Conservation (phyloP, 2,329 filamentous ascomycete genomes). For the Ceratocystis harringtonii region DNA sequence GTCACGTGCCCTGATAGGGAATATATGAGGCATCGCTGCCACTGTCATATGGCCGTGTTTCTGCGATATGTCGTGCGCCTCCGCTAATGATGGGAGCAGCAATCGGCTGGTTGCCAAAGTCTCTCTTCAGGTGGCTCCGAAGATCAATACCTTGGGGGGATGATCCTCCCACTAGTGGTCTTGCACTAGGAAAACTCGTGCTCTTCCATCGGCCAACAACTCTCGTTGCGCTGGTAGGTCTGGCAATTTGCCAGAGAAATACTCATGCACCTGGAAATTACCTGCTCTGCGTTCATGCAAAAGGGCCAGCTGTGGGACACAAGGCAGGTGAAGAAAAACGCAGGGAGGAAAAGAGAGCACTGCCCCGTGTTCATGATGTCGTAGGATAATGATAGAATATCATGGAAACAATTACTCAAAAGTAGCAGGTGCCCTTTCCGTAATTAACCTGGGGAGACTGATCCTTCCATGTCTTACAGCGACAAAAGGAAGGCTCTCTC, state of each 20-base stretch:
- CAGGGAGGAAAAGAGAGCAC: not conserved
- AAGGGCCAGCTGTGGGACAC: not conserved
- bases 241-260: not conserved
- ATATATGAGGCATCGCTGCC: too few relatives aligned
- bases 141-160: not conserved
- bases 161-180: too few relatives aligned
- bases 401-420: not conserved
- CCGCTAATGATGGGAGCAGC: not conserved
- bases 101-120: not conserved
- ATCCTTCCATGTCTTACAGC: not conserved
- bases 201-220: not conserved
- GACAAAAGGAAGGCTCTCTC: not conserved
- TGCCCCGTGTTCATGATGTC: not conserved
- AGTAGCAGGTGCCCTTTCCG: not conserved
- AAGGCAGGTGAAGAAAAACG: not conserved
- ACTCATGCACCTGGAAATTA: too few relatives aligned
- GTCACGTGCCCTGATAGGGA: not conserved
- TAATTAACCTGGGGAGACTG: not conserved
- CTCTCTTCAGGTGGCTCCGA: not conserved
- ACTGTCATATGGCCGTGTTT: not conserved
- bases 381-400: not conserved
- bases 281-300: too few relatives aligned
- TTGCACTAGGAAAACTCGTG: not conserved
- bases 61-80: not conserved
- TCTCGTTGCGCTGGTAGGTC: not conserved